Evolutionary conservation across 495 filamentous ascomycete genomes (phyloP), one percentile per base, ranked within the genome.

Genomic region (Neurospora discreta): DNA sequence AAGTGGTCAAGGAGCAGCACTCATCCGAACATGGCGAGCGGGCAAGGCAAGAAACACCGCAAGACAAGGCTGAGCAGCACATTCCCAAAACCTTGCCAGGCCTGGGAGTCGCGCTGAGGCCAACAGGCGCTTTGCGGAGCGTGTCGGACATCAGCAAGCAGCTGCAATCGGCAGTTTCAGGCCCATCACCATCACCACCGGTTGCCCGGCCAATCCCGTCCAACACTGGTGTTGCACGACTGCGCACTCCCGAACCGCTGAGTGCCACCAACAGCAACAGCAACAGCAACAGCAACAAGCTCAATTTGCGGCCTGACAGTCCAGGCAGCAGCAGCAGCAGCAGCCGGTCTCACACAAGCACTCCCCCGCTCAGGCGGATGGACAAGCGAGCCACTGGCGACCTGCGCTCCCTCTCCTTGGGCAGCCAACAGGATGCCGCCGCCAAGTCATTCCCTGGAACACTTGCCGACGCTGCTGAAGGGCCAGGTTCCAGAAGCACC

Each of bases 331-430:
- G 16, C 52, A 65, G 52, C 26, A 33, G 30, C 52, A 89, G 85
- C 82, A 82, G 76, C 78, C 84, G 72, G 82, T 85, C 76, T 72
- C 82, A 73, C 76, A 81, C 79, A 40, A 80, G 80, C 68, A 89
- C 89, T 26, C 91, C 90, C 68, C 87, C 90, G 16, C 87, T 96
- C 52, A 87, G 93, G 73, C 87, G 92, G 71, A 86, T 87, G 72
- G 90, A 89, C 78, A 90, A 90, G 75, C 92, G 89, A 79, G 82
- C 88, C 73, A 93, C 92, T 82, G 91, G 92, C 77, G 91, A 96
- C 86, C 83, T 95, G 78, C 85, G 93, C 82, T 90, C 81, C 78
- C 89, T 90, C 82, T 90, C 81, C 77, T 89, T 90, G 33, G 13
- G 52, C 75, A 90, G 88, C 82, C 85, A 86, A 82, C 83, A 74